Evolutionary conservation across 371 early-diverging fungal genomes (phyloP), one percentile per base, ranked within the genome.

Genomic region (Batkoa obscura): DNA sequence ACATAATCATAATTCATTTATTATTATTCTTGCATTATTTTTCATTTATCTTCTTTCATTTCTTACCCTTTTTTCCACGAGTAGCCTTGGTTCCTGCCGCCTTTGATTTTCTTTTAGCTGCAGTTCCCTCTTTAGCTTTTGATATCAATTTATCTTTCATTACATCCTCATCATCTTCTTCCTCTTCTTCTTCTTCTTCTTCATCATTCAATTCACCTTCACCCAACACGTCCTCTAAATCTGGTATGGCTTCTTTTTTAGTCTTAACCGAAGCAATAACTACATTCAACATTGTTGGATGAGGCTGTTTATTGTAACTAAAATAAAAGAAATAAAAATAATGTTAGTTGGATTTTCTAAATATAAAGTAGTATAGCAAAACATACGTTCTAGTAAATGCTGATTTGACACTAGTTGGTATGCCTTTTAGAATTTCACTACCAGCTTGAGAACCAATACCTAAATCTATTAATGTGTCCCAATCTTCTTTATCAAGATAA

Each of bases 401-500:
- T 0, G 80, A 59, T 64, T 96, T 98, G 53, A 72, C 71, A 1
- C 69, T 73, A 0, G 86, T 60, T 1, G 84, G 72, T 3, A 98
- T 72, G n/a, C 63, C 61, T 55, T 74, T 74, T 50, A 77, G 54
- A 37, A 82, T 59, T 1, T 68, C 68, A 31, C 72, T 58, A 36
- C 69, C 70, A 31, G 65, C 57, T 41, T 63, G 69, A 8, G 63
- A 64, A 0, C 74, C 73, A 17, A 83, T 42, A n/a, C 77, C 71
- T 50, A 98, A 59, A 49, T 93, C 94, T 58, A 80, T 61, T 30
- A 97, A 63, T 0, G 80, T 68, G 17, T 94, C 94, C 64, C 84
- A 77, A 62, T 90, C 89, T 52, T 97, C 98, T 54, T 81, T 75
- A 55, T 75, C 79, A 46, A 99, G 64, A 60, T 84, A 88, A 64